Base-by-base conservation (phyloP, 2,329 filamentous ascomycete genomes). In the Neonectria faginata region DNA sequence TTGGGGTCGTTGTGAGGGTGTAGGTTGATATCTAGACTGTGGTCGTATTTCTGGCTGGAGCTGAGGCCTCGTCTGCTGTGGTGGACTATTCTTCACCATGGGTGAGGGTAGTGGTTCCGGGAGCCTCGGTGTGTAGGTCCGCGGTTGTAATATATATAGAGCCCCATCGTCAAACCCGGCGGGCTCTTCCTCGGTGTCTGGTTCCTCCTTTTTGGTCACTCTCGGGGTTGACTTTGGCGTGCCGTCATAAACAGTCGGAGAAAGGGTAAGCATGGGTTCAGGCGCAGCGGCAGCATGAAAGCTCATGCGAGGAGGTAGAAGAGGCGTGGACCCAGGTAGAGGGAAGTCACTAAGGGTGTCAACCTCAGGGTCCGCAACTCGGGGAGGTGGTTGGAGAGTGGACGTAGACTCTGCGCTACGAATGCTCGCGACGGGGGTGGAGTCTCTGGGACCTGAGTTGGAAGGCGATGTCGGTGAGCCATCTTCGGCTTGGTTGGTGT, bases 71-170 rank as follows among this genome's bases (percentile, higher is more conserved):
- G 60, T 11, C 16, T 60, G 57, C n/a, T 51, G 14, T 9, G 71
- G 63, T 10, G 57, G 61, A 25, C 31, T 39, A 16, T 78, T 76
- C 33, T 75, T 74, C 2, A 82, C 54, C 53, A 79, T 79, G 2
- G 85, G 84, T 5, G 85, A 85, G 1, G 84, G 82, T 22, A 82
- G 70, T 3, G 85, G 84, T 11, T 81, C 78, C 0, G 83, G 80
- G 4, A 81, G 82, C 55, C 82, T 79, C 0, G 87, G 87, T 0
- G 85, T 88, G 68, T 89, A 89, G 0, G 85, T 88, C 36, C 82
- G 80, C 12, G 87, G 87, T 66, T 89, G 86, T 5, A 89, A 78
- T 22, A 89, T 79, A 63, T 82, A 88, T 1, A 88, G 70, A 0
- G 80, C 76, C 10, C 79, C 79, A 42, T 85, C 79, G 7, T 70